A percentile compares a stretch with the other conserved stretches of the same genome.
These are phyloP conservation scores for Epichloe festucae DNA, from an alignment of 2,329 filamentous ascomycete genomes.

Conservation along the genomic window DNA sequence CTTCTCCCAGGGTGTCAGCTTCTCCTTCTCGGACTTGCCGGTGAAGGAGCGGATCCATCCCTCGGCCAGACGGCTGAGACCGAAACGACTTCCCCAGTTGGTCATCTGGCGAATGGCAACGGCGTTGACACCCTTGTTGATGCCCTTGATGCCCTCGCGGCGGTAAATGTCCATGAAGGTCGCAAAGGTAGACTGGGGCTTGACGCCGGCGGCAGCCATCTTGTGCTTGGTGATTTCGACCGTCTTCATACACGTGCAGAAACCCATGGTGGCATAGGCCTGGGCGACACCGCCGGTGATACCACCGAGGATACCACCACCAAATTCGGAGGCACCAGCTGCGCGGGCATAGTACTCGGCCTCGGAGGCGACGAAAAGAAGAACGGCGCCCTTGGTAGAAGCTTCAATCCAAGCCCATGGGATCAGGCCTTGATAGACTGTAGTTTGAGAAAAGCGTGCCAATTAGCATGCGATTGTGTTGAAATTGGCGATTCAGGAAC, in stretches of 20 bases:
- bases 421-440: slow-evolving; percentile 98
- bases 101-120: slow-evolving; percentile 98
- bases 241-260: slow-evolving; percentile 99
- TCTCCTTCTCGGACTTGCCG: slow-evolving; percentile 67
- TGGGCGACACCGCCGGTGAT: slow-evolving; percentile 92
- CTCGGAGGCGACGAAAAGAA: slow-evolving; percentile 97
- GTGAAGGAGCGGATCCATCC: slow-evolving; percentile 68
- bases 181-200: slow-evolving; percentile 79
- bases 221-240: slow-evolving; percentile 99
- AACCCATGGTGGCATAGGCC: slow-evolving; percentile 98
- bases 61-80: slow-evolving; percentile 83
- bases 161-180: slow-evolving; percentile 98
- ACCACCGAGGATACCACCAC: slow-evolving; percentile 78
- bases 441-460: slow-evolving; percentile 38
- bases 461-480: slow-evolving; percentile 5
- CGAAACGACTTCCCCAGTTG: slow-evolving; percentile 97
- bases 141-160: slow-evolving; percentile 82
- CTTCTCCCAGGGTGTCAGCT: slow-evolving; percentile 74
- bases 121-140: slow-evolving; percentile 98
- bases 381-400: slow-evolving; percentile 96
- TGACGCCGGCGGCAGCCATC: slow-evolving; percentile 67
- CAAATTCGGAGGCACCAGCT: slow-evolving; percentile 75
- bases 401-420: slow-evolving; percentile 99
- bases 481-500: background rate
- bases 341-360: slow-evolving; percentile 87